A percentile compares a stretch with the other conserved stretches of the same genome.
These are phyloP conservation scores for Collybia mongolica DNA, from an alignment of 768 basidiomycete species.

Conservation along the genomic window DNA sequence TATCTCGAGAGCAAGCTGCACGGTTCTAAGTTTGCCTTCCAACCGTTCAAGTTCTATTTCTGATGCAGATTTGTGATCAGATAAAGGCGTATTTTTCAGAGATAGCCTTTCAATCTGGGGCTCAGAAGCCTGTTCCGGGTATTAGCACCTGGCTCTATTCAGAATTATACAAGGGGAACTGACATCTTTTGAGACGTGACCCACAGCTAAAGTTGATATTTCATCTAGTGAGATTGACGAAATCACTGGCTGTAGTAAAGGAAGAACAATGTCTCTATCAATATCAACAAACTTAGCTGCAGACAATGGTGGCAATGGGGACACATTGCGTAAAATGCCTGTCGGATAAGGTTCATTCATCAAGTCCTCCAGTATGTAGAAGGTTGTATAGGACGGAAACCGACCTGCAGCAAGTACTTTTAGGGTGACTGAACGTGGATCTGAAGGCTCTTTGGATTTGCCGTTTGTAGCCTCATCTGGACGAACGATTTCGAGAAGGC, in stretches of 20 bases:
- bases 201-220: conserved; percentile 45
- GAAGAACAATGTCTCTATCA: conserved; percentile 70
- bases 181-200: conserved; percentile 53
- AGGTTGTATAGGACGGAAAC: conserved; percentile 8
- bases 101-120: conserved; percentile 56
- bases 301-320: conserved; percentile 72
- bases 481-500: conserved; percentile 62
- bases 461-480: conserved; percentile 28
- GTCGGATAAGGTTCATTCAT: neutral
- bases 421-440: conserved; percentile 53
- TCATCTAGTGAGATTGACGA: conserved; percentile 56
- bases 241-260: conserved; percentile 66
- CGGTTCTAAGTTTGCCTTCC: conserved; percentile 68
- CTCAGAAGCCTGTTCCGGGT: conserved; percentile 38
- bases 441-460: conserved; percentile 39
- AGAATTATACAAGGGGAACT: conserved; percentile 12
- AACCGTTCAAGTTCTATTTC: conserved; percentile 73
- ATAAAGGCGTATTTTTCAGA: conserved; percentile 64
- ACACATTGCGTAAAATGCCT: conserved; percentile 79
- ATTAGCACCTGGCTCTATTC: neutral
- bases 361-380: neutral
- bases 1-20: conserved; percentile 85
- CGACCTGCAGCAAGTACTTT: conserved; percentile 70
- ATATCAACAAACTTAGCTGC: conserved; percentile 61
- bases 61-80: conserved; percentile 70